phyloP scores from a whole-genome alignment of 2,329 filamentous ascomycete species.

The Sordariomycetes sp. region DNA sequence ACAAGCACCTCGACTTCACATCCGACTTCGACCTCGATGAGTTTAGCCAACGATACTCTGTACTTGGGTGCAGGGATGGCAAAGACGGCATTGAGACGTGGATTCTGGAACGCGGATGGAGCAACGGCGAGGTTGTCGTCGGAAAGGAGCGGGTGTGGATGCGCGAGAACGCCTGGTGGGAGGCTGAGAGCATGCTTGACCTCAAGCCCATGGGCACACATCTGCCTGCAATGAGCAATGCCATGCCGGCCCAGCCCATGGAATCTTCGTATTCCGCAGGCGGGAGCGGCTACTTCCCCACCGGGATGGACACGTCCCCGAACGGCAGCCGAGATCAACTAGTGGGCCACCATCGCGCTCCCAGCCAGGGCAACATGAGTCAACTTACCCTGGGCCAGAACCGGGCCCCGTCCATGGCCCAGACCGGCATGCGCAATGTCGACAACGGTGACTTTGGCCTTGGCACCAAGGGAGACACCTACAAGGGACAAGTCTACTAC shows the following conservation, averaged over 20 bases:
- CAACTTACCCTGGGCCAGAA: conserved; percentile 33
- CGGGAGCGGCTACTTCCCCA: conserved; percentile 60
- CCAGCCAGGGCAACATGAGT: conserved; percentile 45
- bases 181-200: conserved; percentile 92
- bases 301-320: conserved; percentile 33
- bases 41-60: conserved; percentile 72
- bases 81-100: conserved; percentile 89
- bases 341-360: conserved; percentile 44
- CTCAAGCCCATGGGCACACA: conserved; percentile 55
- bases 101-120: conserved; percentile 93
- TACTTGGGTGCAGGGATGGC: conserved; percentile 80
- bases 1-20: conserved; percentile 87
- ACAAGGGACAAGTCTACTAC: conserved; percentile 65
- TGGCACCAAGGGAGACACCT: conserved; percentile 73
- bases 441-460: conserved; percentile 77
- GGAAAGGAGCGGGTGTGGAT: conserved; percentile 93
- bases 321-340: conserved; percentile 66
- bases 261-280: conserved; percentile 63
- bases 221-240: conserved; percentile 16
- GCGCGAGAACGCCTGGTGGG: conserved; percentile 91
- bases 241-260: conserved; percentile 30
- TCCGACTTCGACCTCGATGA: conserved; percentile 94
- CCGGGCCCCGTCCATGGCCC: conserved; percentile 46
- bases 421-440: conserved; percentile 44
- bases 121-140: conserved; percentile 89